A percentile compares a stretch with the other conserved stretches of the same genome.
phyloP scores from a whole-genome alignment of 1,139 yeast species.

The Eremothecium gossypii region DNA sequence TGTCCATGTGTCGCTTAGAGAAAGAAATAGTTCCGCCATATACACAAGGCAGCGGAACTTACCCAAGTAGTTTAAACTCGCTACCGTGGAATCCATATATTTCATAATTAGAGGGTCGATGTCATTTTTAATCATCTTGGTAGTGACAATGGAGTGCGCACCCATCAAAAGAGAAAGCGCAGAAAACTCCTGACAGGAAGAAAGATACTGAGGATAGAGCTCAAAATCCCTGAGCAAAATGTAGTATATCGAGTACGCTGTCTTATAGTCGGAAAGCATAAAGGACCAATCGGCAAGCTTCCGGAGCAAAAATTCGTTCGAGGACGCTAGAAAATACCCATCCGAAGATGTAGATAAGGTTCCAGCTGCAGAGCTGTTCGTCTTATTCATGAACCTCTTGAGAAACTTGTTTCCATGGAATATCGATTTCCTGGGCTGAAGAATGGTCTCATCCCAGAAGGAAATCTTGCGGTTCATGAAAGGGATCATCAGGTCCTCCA shows the following conservation, averaged over 20 bases:
- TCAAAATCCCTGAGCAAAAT: slow-evolving; percentile 69
- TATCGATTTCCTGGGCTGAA: slow-evolving; percentile 55
- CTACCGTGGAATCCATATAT: slow-evolving; percentile 1
- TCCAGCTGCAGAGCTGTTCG: slow-evolving; percentile 7
- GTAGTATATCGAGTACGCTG: slow-evolving; percentile 80
- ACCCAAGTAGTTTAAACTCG: slow-evolving; percentile 10
- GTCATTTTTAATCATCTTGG: slow-evolving; percentile 52
- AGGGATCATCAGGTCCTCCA: slow-evolving; percentile 25
- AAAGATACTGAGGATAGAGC: slow-evolving; percentile 41
- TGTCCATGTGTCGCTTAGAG: slow-evolving; percentile 34
- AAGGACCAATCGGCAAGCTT: slow-evolving; percentile 89
- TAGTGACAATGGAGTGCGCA: slow-evolving; percentile 53
- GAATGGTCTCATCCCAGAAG: slow-evolving; percentile 73
- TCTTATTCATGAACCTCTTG: slow-evolving; percentile 31
- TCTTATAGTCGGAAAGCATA: slow-evolving; percentile 78
- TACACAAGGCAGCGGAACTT: slow-evolving; percentile 32
- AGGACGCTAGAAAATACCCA: slow-evolving; percentile 41
- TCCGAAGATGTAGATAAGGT: slow-evolving; percentile 42
- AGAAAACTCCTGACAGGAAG: slow-evolving; percentile 83
- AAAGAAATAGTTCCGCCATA: slow-evolving; percentile 32
- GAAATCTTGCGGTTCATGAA: slow-evolving; percentile 44
- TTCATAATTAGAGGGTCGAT: slow-evolving; percentile 45
- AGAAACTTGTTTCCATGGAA: slow-evolving; percentile 28
- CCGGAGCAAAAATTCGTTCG: slow-evolving; percentile 69
- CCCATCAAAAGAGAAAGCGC: slow-evolving; percentile 64